A percentile compares a stretch with the other conserved stretches of the same genome.
Evolutionary conservation across 148 eudicot species (phyloP).

Genomic region (Euryodendron excelsum): DNA sequence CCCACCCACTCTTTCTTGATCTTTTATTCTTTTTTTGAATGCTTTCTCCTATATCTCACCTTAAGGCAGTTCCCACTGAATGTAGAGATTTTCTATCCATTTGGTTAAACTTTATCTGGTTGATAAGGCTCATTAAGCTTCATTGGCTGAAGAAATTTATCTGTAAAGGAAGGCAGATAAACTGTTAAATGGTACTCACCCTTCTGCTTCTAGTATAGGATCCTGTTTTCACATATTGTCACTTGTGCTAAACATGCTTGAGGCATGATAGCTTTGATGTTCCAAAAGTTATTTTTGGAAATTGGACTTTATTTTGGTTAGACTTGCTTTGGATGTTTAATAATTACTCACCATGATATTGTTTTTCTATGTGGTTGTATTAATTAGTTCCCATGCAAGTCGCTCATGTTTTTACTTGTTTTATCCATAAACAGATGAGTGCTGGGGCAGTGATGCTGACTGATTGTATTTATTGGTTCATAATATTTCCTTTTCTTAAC

Average conservation of each 20-base stretch:
- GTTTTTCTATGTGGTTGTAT: too few relatives aligned
- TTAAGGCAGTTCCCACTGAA: background rate
- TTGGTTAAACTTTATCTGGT: background rate
- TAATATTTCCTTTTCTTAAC: conserved; percentile 58
- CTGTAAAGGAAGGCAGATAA: background rate
- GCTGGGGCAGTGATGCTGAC: conserved; percentile 78
- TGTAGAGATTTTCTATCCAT: background rate
- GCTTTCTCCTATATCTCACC: background rate
- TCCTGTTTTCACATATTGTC: background rate
- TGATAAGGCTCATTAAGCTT: background rate
- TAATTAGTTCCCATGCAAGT: too few relatives aligned
- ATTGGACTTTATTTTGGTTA: background rate
- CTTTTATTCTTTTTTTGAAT: background rate
- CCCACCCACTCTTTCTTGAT: too few relatives aligned
- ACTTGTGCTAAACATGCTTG: background rate
- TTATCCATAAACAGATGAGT: conserved; percentile 45
- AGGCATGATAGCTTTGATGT: background rate
- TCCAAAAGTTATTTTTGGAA: background rate
- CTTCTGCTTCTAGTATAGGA: background rate
- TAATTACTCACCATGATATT: background rate
- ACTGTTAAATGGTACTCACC: background rate
- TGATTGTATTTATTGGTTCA: conserved; percentile 54
- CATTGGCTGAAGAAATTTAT: background rate
- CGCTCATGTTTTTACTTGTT: background rate
- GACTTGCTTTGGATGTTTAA: background rate